Conservation (phyloP, 1,284 basidiomycete species). For the Leccinum solheimii region DNA sequence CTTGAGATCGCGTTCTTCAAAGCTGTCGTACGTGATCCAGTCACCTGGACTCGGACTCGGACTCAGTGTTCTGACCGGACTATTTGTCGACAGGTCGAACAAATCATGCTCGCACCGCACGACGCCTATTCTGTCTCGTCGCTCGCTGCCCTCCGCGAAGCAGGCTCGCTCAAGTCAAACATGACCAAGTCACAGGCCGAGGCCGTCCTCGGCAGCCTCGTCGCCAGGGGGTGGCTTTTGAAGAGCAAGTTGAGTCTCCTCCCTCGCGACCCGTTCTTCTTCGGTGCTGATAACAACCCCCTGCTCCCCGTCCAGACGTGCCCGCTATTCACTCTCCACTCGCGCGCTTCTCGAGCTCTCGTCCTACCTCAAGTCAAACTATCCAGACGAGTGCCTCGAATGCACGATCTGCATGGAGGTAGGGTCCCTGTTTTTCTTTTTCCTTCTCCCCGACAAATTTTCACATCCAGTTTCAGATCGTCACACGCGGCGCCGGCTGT, state of each 20-base stretch:
- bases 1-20: slow-evolving; percentile 82
- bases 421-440: slow-evolving; percentile 13
- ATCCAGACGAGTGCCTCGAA: slow-evolving; percentile 68
- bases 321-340: slow-evolving; percentile 75
- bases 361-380: slow-evolving; percentile 73
- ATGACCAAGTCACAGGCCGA: slow-evolving; percentile 80
- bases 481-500: slow-evolving; percentile 71
- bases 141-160: slow-evolving; percentile 73
- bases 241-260: slow-evolving; percentile 64
- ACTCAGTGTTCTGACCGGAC: slow-evolving; percentile 2
- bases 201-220: slow-evolving; percentile 72
- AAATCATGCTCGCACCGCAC: slow-evolving; percentile 79
- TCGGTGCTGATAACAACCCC: slow-evolving; percentile 1
- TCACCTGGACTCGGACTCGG: neutral
- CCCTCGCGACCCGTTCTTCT: slow-evolving; percentile 1
- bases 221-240: slow-evolving; percentile 76
- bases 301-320: slow-evolving; percentile 44
- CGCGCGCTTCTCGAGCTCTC: slow-evolving; percentile 75
- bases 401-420: slow-evolving; percentile 79
- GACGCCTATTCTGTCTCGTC: slow-evolving; percentile 77
- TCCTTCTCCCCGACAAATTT: slow-evolving; percentile 24
- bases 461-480: slow-evolving; percentile 52
- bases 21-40: slow-evolving; percentile 56
- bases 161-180: slow-evolving; percentile 56
- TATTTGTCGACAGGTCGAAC: slow-evolving; percentile 65